Evolutionary conservation across 2,329 filamentous ascomycete genomes (phyloP).

Genomic region (Aphanocladium album): DNA sequence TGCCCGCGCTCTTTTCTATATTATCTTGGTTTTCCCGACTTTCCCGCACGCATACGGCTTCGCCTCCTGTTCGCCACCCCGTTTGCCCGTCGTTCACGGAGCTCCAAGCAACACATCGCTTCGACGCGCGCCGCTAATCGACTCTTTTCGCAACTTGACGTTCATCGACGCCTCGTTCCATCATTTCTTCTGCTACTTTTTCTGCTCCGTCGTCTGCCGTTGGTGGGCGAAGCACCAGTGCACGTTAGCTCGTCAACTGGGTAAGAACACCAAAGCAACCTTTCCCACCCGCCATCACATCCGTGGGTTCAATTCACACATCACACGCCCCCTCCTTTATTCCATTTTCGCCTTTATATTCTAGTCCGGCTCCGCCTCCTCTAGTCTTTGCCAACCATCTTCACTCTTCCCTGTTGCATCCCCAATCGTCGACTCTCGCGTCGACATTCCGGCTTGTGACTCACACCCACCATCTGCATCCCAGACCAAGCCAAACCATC

Average conservation of each 20-base stretch:
- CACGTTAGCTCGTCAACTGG: slow-evolving; percentile 5
- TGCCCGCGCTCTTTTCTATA: slow-evolving; percentile 5
- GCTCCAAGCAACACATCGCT: background rate
- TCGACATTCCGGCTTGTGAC: slow-evolving; percentile 27
- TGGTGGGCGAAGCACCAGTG: slow-evolving; percentile 8
- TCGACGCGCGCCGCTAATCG: background rate
- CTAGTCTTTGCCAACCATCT: background rate
- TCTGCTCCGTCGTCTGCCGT: background rate
- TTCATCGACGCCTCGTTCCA: background rate
- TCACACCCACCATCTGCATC: slow-evolving; percentile 23
- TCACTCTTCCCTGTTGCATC: slow-evolving; percentile 9
- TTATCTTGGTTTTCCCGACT: slow-evolving; percentile 1
- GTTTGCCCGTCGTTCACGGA: background rate
- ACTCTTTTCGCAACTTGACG: background rate
- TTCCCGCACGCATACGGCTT: background rate
- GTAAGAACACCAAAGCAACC: slow-evolving; percentile 5
- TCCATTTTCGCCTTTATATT: slow-evolving; percentile 1
- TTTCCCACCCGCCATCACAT: background rate
- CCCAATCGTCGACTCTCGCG: slow-evolving; percentile 18
- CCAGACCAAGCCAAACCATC: slow-evolving; percentile 17
- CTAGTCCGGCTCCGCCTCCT: background rate
- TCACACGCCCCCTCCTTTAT: slow-evolving; percentile 9
- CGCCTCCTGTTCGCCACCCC: slow-evolving; percentile 1
- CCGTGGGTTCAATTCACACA: background rate
- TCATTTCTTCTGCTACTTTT: background rate